Evolutionary conservation across 352 stramenopile genomes (phyloP).

Genomic region (Phytophthora tubulina): DNA sequence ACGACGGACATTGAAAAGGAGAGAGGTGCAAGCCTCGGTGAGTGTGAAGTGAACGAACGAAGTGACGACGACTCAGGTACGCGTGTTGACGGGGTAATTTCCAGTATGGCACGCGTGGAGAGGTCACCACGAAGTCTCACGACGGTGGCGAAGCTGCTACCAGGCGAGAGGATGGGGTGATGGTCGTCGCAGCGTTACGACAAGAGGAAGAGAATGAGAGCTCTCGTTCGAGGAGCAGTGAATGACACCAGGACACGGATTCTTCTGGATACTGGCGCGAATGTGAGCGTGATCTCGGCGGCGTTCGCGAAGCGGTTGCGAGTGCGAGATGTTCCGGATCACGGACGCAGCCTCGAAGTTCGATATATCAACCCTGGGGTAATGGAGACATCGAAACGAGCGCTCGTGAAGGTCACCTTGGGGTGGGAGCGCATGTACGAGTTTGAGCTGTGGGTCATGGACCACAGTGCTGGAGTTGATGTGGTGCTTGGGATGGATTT

Average conservation of each 20-base stretch:
- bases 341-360: no score
- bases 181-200: conserved; percentile 4
- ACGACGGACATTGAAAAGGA: conserved; percentile 12
- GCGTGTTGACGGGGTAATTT: no score
- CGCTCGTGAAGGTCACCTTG: no score
- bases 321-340: background rate
- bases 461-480: no score
- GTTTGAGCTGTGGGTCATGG: no score
- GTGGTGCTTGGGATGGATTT: no score
- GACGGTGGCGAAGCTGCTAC: background rate
- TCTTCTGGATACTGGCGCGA: conserved; percentile 3
- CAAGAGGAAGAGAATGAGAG: background rate
- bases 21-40: background rate
- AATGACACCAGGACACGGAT: background rate
- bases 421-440: no score
- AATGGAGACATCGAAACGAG: no score
- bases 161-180: conserved; percentile 3
- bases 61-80: no score
- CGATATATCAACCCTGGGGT: no score
- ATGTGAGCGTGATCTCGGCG: conserved; percentile 1
- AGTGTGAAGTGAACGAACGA: background rate
- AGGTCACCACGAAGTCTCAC: background rate
- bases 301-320: background rate
- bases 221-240: conserved; percentile 4
- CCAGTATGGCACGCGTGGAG: no score